Evolutionary conservation across 1,284 basidiomycete species (phyloP).

Genomic region (Microbotryum intermedium): DNA sequence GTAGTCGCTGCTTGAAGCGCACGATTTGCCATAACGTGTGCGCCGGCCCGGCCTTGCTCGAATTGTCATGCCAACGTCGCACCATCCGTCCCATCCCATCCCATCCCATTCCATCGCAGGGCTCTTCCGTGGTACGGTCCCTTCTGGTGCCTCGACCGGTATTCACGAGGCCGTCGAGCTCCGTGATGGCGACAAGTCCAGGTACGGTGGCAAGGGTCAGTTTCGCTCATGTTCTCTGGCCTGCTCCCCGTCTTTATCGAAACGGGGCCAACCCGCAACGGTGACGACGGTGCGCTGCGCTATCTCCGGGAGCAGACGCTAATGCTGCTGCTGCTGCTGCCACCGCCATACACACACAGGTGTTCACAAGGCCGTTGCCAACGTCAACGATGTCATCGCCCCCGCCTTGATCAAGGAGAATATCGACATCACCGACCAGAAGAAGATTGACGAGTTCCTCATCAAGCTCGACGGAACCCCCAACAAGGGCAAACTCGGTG

Average conservation of each 20-base stretch:
- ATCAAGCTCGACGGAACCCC: slow-evolving; percentile 96
- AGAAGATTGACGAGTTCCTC: slow-evolving; percentile 95
- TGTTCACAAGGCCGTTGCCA: slow-evolving; percentile 85
- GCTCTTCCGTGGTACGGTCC: slow-evolving; percentile 88
- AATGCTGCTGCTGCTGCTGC: neutral
- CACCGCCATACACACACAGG: no score
- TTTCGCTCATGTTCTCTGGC: neutral
- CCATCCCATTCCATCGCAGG: slow-evolving; percentile 46
- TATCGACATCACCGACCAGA: slow-evolving; percentile 82
- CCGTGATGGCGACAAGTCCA: slow-evolving; percentile 87
- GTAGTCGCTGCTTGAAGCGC: neutral
- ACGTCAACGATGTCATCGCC: slow-evolving; percentile 88
- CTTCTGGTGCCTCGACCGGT: slow-evolving; percentile 97
- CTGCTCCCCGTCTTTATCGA: neutral
- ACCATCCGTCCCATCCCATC: neutral
- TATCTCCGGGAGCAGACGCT: neutral
- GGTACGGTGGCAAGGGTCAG: slow-evolving; percentile 91
- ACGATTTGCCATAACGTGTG: neutral
- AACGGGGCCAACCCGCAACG: neutral
- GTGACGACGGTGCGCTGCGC: neutral
- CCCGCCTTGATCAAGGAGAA: slow-evolving; percentile 80
- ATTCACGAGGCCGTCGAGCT: slow-evolving; percentile 98
- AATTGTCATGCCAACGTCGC: slow-evolving; percentile 29
- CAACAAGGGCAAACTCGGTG: slow-evolving; percentile 99
- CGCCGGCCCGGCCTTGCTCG: neutral